These are phyloP conservation scores for Puccinia hordei DNA, from an alignment of 1,284 basidiomycete species.

Conservation along the genomic window DNA sequence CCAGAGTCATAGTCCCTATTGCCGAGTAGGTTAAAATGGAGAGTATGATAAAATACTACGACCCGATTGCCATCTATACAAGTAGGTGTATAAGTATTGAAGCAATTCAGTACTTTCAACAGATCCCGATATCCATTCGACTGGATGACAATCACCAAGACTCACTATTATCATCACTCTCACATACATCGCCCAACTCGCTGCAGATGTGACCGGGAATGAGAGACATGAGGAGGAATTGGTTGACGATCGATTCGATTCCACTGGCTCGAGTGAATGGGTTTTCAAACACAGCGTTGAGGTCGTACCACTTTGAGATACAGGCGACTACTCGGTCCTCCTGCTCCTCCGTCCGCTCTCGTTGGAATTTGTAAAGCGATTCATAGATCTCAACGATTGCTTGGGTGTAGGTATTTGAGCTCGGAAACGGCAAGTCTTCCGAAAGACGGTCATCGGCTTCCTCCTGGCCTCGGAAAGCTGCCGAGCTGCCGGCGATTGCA, in stretches of 20 bases:
- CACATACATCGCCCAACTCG: constrained; percentile 29
- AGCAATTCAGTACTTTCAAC: background rate
- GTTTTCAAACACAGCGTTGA: constrained; percentile 29
- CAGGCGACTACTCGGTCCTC: constrained; percentile 12
- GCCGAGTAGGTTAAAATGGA: constrained; percentile 18
- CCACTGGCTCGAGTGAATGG: constrained; percentile 14
- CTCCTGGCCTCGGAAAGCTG: too few species aligned
- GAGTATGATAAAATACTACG: constrained; percentile 34
- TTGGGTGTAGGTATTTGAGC: constrained; percentile 23
- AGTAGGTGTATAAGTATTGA: too few species aligned
- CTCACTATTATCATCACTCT: constrained; percentile 27
- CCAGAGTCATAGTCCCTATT: background rate
- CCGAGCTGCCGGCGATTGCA: too few species aligned
- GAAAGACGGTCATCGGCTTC: too few species aligned
- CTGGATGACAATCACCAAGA: background rate
- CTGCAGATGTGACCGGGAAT: constrained; percentile 27
- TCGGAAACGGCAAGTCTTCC: too few species aligned
- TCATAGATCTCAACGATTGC: constrained; percentile 40
- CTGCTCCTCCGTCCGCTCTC: background rate
- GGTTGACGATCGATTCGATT: constrained; percentile 1
- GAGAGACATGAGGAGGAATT: constrained; percentile 35
- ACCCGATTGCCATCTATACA: constrained; percentile 26
- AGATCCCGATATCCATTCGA: background rate
- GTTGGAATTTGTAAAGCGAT: constrained; percentile 21
- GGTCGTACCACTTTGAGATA: constrained; percentile 36